Base-by-base conservation (phyloP, 2,329 filamentous ascomycete genomes). In the Cercospora zeina region DNA sequence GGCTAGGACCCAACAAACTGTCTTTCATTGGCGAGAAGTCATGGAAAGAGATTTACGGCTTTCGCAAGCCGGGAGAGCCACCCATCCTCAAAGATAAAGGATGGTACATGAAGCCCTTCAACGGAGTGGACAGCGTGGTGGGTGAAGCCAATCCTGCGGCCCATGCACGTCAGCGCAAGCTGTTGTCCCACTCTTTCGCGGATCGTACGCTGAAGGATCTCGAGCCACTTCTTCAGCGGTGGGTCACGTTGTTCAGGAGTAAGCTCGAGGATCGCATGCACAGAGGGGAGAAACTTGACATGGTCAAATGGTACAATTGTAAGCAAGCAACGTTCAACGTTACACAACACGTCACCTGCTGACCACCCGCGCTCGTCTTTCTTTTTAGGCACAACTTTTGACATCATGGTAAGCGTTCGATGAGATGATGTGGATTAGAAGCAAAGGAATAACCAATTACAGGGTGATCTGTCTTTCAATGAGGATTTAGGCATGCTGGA, bases 1-100 rank as follows among this genome's bases (percentile, higher is more conserved):
- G 78, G 0, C 71, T 78, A n/a, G 69, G 70, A 0, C 79, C 79
- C 0, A 72, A 75, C 49, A 69, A 77, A 19, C 63, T 80, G 2
- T 74, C 71, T 27, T 76, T 75, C 63, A 72, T 69, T 45, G 60
- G 49, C 9, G 64, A 58, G 7, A 34, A 67, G 19, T 65, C 65
- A 1, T 71, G 64, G 63, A 66, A 69, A 27, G 62, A 66, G 3
- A 62, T 73, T n/a, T 68, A 71, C 49, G 70, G 69, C 33, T 64
- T 64, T 58, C 59, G 61, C 47, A 65, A 64, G 16, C 10, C 42
- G 6, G 61, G 62, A 1, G 37, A 64, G 13, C 14, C 56, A 6
- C 4, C n/a, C 16, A 59, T 64, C 5, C 37, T 47, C 59, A 68
- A 71, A 59, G 64, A 69, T 45, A 59, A 54, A 4, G 19, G 6